Base-by-base conservation (phyloP, 148 eudicot genomes). In the Cornus kousa region DNA sequence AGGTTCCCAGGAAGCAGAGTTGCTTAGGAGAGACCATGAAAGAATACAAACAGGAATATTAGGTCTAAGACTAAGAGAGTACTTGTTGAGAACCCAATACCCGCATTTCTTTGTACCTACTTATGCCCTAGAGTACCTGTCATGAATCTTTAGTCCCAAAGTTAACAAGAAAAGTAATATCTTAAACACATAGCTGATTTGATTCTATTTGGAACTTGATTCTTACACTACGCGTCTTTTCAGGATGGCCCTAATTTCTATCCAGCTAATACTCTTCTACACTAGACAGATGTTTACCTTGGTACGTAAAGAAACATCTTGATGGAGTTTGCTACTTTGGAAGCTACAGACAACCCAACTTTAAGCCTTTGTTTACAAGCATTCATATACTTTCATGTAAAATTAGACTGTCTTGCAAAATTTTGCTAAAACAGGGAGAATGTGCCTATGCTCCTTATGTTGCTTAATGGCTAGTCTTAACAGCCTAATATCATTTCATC, bases 21-120 rank as follows among this genome's bases (percentile, higher is more conserved):
- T 19, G 57, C 77, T 74, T 78, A 69, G 31, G 79, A 12, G 79
- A 73, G 50, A 68, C 62, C 79, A 50, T 20, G 43, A 3, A 74
- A 59, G 67, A 78, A 31, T 46, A 32, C 62, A 79, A 23, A 67
- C 22, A 19, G 62, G 43, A 60, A 35, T 37, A 71, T 78, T 9
- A 73, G 23, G 60, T n/a, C 50, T 39, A 40, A 64, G 71, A 79
- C 50, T 39, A 40, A 64, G 71, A 79, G 64, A 73, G 55, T 37
- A 31, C 31, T n/a, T 0, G 4, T 40, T 64, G 76, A 65, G 76
- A 79, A 66, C 64, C 60, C 55, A 35, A 64, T n/a, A 35, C 28
- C 68, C 46, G 24, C 19, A 31, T 12, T 0, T 9, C 31, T 16
- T 33, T 14, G 53, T 20, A 1, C 7, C 37, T 24, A 13, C 53